phyloP scores from a whole-genome alignment of 305 asterid species.

The Fraxinus latifolia region DNA sequence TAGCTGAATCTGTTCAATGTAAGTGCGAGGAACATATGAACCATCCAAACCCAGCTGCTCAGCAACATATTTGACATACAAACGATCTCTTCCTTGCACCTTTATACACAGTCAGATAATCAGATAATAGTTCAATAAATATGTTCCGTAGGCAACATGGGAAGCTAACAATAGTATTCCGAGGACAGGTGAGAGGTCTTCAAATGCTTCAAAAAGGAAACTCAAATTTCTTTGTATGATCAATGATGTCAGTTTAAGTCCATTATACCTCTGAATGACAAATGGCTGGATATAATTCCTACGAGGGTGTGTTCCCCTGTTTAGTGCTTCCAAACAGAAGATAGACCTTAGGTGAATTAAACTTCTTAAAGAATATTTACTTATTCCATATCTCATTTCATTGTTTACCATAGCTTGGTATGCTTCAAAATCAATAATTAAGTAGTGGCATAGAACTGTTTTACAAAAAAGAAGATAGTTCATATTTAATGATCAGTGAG shows the following conservation, averaged over 20 bases:
- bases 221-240: not conserved
- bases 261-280: not conserved
- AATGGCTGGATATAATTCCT: not conserved
- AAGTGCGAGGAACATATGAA: slow-evolving; percentile 83
- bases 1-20: slow-evolving; percentile 94
- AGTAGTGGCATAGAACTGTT: not conserved
- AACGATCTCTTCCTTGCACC: slow-evolving; percentile 97
- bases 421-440: not conserved
- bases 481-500: not conserved
- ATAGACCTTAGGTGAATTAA: not conserved
- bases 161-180: slow-evolving; percentile 9
- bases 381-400: not conserved
- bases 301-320: not conserved
- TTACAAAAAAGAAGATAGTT: not conserved
- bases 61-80: slow-evolving; percentile 64
- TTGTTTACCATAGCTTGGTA: not conserved
- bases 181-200: slow-evolving; percentile 8
- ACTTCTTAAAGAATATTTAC: not conserved
- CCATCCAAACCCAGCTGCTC: slow-evolving; percentile 90
- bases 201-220: not conserved
- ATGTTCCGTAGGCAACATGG: slow-evolving; percentile 14
- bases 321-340: not conserved
- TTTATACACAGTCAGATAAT: slow-evolving; percentile 27
- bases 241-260: not conserved
- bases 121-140: slow-evolving; percentile 20